Evolutionary conservation across 2,329 filamentous ascomycete species (phyloP), one percentile per base, ranked within the genome.

Genomic region (Tolypocladium amazonense): DNA sequence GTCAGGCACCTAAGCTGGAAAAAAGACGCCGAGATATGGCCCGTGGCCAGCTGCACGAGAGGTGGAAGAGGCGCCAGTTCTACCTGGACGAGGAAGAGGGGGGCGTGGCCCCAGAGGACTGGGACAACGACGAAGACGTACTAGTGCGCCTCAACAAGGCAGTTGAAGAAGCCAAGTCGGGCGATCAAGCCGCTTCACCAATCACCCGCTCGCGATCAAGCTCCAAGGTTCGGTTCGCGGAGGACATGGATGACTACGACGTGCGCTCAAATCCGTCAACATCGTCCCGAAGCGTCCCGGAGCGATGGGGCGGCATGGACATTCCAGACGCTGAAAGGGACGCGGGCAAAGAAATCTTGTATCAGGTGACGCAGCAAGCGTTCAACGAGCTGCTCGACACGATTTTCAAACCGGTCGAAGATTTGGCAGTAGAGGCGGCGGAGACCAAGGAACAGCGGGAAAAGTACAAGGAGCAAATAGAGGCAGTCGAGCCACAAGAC

Each of bases 341-440:
- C 70, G 86, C 90, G 7, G 91, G 90, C 43, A 90, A 88, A 65
- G 91, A 97, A 69, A 88, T 97, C 4, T 77, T 97, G 1, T 97
- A 96, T 68, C 90, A 96, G 71, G 86, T 95, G 38, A 92, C 90
- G 0, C 92, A 97, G 72, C 89, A 96, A 72, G 73, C 91, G 0
- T 90, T 96, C 75, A 97, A 97, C 68, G 92, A 97, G 73, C 78
- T 97, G 2, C 82, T 99, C 0, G 90, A 97, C 68, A 82, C 86
- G 1, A 79, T 99, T 0, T 99, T 99, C 76, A 88, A 88, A 65
- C 79, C 82, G 5, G 88, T 88, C 64, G 93, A 97, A 72, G 87
- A 92, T 63, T 72, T 90, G 23, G 87, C 91, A 1, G 75, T 94
- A 61, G 81, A 85, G 59, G 87, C 86, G 14, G 81, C 83, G 11